Conservation (phyloP, 768 basidiomycete species). For the Trichaptum fuscoviolaceum region DNA sequence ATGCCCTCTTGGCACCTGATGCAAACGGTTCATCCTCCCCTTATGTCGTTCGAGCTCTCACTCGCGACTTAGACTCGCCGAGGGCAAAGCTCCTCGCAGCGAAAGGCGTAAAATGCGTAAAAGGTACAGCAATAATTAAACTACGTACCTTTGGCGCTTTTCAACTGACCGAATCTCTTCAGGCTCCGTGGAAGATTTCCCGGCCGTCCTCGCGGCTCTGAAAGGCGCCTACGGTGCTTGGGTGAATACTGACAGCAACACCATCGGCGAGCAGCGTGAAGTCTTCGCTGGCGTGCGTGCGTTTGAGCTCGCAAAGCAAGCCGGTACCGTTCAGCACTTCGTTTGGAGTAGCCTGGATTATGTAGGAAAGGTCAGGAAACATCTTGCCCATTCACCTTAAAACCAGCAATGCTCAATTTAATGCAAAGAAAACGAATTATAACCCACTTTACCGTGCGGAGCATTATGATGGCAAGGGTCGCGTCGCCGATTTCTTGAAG, state of each 20-base stretch:
- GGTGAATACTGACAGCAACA: conserved; percentile 34
- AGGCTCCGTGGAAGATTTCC: conserved; percentile 32
- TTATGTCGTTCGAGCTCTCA: conserved; percentile 38
- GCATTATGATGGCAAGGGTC: conserved; percentile 38
- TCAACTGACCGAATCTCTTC: background rate
- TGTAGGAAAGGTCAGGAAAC: conserved; percentile 30
- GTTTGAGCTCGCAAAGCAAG: conserved; percentile 35
- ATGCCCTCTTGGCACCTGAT: conserved; percentile 29
- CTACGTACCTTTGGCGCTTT: background rate
- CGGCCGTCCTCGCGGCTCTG: conserved; percentile 25
- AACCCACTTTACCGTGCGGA: conserved; percentile 30
- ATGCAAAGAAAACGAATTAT: conserved; percentile 16
- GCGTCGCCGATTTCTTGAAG: conserved; percentile 33
- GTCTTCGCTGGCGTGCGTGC: conserved; percentile 35
- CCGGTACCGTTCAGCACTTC: conserved; percentile 29
- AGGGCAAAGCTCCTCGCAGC: conserved; percentile 31
- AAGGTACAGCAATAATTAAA: conserved; percentile 22
- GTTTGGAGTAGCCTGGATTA: conserved; percentile 41
- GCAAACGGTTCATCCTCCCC: conserved; percentile 35
- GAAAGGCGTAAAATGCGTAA: conserved; percentile 32
- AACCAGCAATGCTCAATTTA: background rate
- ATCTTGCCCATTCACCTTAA: conserved; percentile 17
- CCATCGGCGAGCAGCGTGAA: conserved; percentile 36
- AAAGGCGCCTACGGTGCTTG: conserved; percentile 35
- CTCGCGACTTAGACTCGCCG: conserved; percentile 27